phyloP scores from a whole-genome alignment of 768 basidiomycete genomes.

The Boletellus ananas region DNA sequence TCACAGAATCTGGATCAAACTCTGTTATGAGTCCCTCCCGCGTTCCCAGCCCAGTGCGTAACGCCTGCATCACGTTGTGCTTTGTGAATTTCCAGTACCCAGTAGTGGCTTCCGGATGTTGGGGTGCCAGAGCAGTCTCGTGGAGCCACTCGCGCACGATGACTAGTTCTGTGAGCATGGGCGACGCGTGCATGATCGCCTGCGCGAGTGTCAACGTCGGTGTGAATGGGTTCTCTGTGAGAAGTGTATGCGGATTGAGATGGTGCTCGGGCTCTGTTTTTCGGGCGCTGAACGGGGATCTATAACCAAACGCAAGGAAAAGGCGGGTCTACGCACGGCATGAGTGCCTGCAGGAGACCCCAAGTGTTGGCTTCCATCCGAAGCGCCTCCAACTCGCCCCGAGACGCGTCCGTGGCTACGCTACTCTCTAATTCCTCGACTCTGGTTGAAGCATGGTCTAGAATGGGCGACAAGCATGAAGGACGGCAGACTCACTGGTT shows the following conservation, averaged over 20 bases:
- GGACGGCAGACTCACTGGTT: slow-evolving; percentile 48
- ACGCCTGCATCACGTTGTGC: slow-evolving; percentile 61
- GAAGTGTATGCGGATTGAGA: slow-evolving; percentile 51
- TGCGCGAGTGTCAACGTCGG: slow-evolving; percentile 75
- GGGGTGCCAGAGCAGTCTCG: slow-evolving; percentile 61
- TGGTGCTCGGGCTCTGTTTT: slow-evolving; percentile 53
- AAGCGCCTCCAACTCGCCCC: slow-evolving; percentile 57
- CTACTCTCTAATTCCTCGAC: slow-evolving; percentile 50
- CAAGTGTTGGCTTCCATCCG: slow-evolving; percentile 79
- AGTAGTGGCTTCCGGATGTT: slow-evolving; percentile 66
- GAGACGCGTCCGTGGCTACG: slow-evolving; percentile 34
- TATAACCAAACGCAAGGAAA: background rate
- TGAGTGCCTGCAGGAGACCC: slow-evolving; percentile 72
- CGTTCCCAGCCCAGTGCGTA: slow-evolving; percentile 45
- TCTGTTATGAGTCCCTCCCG: slow-evolving; percentile 54
- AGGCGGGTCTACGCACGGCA: slow-evolving; percentile 51
- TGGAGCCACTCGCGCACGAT: slow-evolving; percentile 89
- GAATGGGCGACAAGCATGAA: background rate
- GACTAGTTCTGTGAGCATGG: slow-evolving; percentile 68
- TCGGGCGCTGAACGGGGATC: slow-evolving; percentile 46
- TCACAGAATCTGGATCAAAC: slow-evolving; percentile 80
- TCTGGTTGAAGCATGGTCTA: slow-evolving; percentile 30
- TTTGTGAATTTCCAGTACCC: slow-evolving; percentile 87
- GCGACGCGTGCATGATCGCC: slow-evolving; percentile 63
- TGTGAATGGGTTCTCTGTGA: slow-evolving; percentile 75